A percentile compares a stretch with the other conserved stretches of the same genome.
Conservation (phyloP, 78 protist genomes). For the Pigoraptor vietnamica region DNA sequence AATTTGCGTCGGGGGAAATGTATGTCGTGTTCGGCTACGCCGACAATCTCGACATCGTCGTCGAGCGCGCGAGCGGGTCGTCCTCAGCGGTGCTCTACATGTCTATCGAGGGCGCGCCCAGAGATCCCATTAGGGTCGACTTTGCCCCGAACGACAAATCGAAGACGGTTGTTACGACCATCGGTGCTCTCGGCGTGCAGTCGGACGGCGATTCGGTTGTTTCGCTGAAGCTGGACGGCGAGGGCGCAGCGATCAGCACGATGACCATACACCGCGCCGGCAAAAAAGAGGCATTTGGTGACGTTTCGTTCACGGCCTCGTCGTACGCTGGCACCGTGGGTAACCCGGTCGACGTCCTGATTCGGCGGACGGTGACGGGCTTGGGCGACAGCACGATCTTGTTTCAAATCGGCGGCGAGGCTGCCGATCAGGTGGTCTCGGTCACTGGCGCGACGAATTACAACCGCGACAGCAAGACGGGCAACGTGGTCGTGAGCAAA, state of each 20-base stretch:
- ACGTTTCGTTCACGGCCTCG: background rate
- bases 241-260: background rate
- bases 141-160: too few species aligned
- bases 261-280: background rate
- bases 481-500: background rate
- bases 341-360: background rate
- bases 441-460: background rate
- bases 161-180: too few species aligned
- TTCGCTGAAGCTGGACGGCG: background rate
- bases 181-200: too few species aligned
- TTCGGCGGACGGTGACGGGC: background rate
- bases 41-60: too few species aligned
- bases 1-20: too few species aligned
- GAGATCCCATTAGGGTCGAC: too few species aligned
- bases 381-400: background rate
- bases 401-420: background rate
- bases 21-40: too few species aligned
- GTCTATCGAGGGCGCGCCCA: too few species aligned
- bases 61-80: too few species aligned
- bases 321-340: background rate
- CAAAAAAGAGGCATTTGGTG: background rate
- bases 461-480: background rate
- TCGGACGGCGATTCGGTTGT: background rate
- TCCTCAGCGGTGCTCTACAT: too few species aligned
- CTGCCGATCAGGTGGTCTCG: background rate